Evolutionary conservation across 2,329 filamentous ascomycete genomes (phyloP), one percentile per base, ranked within the genome.

Genomic region (Sarocladium oryzae): DNA sequence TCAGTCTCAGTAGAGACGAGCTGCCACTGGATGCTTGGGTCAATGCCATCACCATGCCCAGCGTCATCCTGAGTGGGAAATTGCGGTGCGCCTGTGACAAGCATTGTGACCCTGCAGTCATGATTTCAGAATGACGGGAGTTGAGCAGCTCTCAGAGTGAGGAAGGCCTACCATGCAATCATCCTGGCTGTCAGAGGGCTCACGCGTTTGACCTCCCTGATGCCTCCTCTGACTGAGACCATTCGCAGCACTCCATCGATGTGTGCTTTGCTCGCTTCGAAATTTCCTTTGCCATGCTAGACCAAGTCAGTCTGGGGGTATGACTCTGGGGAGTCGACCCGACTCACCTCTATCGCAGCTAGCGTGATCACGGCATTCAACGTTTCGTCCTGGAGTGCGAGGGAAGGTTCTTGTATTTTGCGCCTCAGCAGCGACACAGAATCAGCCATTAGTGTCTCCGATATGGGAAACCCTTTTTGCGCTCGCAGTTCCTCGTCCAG

Each of bases 321-420:
- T 33, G n/a, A 16, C 8, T 50, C 15, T 24, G 4, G 18, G 20
- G 16, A 16, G 20, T 2, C 28, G 20, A 11, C 16, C 2, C 11
- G 18, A 28, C 67, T 67, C 55, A 80, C 77, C 59, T 81, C 78
- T 43, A 81, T 82, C 1, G 77, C 73, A 9, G 78, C 78, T 53
- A 82, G 57, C 0, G 78, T 82, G 37, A 82, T 72, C 7, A 82
- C 75, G 0, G 77, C 74, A 53, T 82, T 74, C 61, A 82, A 68
- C 0, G 79, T 82, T 32, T 49, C 46, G 32, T 49, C 46, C 52
- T 78, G 73, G 2, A 76, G 60, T 1, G 78, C 77, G 2, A 76
- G 54, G 1, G 67, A 65, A 3, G 46, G 46, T 4, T 49, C 26
- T 24, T 71, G 62, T 24, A 82, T 66, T 51, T 77, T 81, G 1